These are phyloP conservation scores for Nymphaea thermarum DNA, from an alignment of 164 flowering plant genomes.

Conservation along the genomic window DNA sequence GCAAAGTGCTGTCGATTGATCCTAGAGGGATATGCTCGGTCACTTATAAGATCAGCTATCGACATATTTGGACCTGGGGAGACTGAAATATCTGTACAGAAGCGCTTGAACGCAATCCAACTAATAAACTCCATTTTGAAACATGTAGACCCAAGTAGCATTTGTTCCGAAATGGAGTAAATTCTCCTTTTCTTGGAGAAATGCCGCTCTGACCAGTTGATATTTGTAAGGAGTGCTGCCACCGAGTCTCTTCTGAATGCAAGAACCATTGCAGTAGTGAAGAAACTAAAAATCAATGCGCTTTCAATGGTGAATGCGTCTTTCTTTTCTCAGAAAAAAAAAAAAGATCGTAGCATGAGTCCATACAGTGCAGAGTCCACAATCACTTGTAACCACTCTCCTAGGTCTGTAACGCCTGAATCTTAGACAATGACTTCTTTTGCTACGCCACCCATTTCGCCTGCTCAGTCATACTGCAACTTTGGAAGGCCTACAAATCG, in stretches of 20 bases:
- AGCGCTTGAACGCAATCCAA: constrained; percentile 67
- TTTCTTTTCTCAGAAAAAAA: neutral
- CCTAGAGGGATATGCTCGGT: constrained; percentile 81
- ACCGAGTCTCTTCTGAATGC: constrained; percentile 82
- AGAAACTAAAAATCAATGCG: constrained; percentile 28
- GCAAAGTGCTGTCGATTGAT: constrained; percentile 55
- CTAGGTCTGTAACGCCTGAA: constrained; percentile 57
- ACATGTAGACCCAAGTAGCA: constrained; percentile 63
- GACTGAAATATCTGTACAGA: constrained; percentile 63
- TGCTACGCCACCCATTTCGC: constrained; percentile 55
- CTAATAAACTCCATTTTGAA: constrained; percentile 86
- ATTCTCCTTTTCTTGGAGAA: constrained; percentile 73
- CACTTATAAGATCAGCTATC: constrained; percentile 59
- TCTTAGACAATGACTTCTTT: constrained; percentile 67
- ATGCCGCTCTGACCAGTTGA: constrained; percentile 57
- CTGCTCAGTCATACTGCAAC: constrained; percentile 26
- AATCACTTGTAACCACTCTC: constrained; percentile 15
- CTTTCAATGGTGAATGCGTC: neutral
- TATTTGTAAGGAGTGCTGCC: constrained; percentile 78
- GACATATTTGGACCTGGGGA: constrained; percentile 46
- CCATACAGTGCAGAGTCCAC: neutral
- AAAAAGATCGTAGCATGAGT: neutral
- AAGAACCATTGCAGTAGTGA: constrained; percentile 31
- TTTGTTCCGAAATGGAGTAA: constrained; percentile 53
- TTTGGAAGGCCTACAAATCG: constrained; percentile 42